These are phyloP conservation scores for Urochloa ruziziensis DNA, from an alignment of 176 grass and related monocot species.

Conservation along the genomic window DNA sequence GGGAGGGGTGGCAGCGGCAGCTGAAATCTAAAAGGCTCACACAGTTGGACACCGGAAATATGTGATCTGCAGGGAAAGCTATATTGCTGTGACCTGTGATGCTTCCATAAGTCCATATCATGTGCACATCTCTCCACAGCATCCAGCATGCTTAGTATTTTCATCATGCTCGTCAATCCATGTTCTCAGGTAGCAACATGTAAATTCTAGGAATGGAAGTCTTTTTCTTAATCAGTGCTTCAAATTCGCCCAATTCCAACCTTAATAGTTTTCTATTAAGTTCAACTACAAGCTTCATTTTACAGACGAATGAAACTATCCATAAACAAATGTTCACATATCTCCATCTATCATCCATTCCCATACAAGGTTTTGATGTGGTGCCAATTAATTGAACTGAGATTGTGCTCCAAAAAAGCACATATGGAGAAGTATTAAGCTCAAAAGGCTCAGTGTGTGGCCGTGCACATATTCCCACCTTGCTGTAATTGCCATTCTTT, in stretches of 20 bases:
- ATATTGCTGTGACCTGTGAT: not conserved
- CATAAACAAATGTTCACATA: not conserved
- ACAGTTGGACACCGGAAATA: not conserved
- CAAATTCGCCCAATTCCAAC: not conserved
- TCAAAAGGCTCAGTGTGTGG: not conserved
- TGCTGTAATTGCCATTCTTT: too few relatives aligned
- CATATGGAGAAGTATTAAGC: not conserved
- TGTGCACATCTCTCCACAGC: not conserved
- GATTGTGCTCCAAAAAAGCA: not conserved
- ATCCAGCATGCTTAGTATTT: not conserved
- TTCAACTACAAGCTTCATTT: not conserved
- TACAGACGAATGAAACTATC: not conserved
- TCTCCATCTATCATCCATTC: not conserved
- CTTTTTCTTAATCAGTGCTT: not conserved
- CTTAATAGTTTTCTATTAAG: not conserved
- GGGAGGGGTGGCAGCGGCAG: rapidly evolving
- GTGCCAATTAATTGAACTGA: not conserved
- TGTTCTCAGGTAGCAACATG: not conserved
- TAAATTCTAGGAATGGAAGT: not conserved
- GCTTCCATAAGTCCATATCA: not conserved
- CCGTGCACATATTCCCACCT: not conserved
- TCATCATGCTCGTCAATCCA: not conserved
- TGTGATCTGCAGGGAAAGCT: too few relatives aligned
- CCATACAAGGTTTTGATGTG: not conserved
- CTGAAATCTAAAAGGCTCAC: not conserved